A percentile compares a stretch with the other conserved stretches of the same genome.
These are phyloP conservation scores for Bryoglossum gracile DNA, from an alignment of 495 filamentous ascomycete genomes.

Conservation along the genomic window DNA sequence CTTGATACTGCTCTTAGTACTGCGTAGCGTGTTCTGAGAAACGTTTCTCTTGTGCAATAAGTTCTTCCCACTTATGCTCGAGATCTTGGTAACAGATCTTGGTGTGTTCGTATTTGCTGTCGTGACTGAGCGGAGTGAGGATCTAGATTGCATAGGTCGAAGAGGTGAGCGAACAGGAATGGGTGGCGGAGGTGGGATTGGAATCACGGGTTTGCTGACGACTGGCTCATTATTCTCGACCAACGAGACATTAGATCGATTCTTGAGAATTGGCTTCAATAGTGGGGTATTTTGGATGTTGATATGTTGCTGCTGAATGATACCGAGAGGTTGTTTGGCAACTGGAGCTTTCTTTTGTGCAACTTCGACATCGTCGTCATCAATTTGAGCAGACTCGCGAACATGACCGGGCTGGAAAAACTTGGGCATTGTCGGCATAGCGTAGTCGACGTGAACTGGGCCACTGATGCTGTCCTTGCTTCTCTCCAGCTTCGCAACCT, in stretches of 20 bases:
- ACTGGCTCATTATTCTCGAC: slow-evolving; percentile 13
- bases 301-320: slow-evolving; percentile 15
- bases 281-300: slow-evolving; percentile 8
- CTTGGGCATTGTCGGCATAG: slow-evolving; percentile 32
- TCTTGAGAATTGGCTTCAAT: slow-evolving; percentile 21
- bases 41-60: slow-evolving; percentile 14
- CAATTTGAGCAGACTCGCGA: slow-evolving; percentile 53
- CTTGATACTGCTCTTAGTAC: slow-evolving; percentile 14
- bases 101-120: slow-evolving; percentile 10
- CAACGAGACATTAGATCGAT: slow-evolving; percentile 15
- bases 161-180: slow-evolving; percentile 18
- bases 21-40: slow-evolving; percentile 12
- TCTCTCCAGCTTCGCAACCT: slow-evolving; percentile 41
- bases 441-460: slow-evolving; percentile 29
- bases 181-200: slow-evolving; percentile 18
- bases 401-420: slow-evolving; percentile 39
- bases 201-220: not conserved
- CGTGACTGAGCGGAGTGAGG: slow-evolving; percentile 7
- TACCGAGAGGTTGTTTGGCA: slow-evolving; percentile 18
- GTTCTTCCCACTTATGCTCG: slow-evolving; percentile 5
- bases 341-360: not conserved
- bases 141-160: slow-evolving; percentile 12
- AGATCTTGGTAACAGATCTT: slow-evolving; percentile 10
- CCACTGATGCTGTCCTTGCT: slow-evolving; percentile 18
- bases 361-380: slow-evolving; percentile 38